Conservation (phyloP, 1,139 yeast species). For the Protomyces gravidus region DNA sequence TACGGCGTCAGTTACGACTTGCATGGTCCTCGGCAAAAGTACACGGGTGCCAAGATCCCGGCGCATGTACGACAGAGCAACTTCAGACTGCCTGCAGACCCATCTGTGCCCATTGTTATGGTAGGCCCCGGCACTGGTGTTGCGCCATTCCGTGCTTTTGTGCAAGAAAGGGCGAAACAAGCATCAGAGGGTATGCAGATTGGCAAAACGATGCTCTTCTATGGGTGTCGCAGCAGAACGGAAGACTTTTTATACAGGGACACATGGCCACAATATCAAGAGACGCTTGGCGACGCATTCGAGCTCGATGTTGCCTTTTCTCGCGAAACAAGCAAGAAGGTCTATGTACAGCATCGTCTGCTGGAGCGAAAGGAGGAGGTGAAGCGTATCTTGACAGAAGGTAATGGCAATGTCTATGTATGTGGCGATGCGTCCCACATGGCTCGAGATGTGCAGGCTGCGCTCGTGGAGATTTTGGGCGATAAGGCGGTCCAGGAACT, state of each 20-base stretch:
- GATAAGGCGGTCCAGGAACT: conserved; percentile 71
- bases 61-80: conserved; percentile 92
- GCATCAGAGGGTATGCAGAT: conserved; percentile 48
- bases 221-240: conserved; percentile 47
- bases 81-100: conserved; percentile 87
- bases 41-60: conserved; percentile 59
- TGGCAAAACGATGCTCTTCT: conserved; percentile 73
- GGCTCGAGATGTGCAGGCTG: conserved; percentile 92
- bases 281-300: conserved; percentile 60
- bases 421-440: conserved; percentile 96
- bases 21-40: conserved; percentile 72
- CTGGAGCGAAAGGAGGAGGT: conserved; percentile 48
- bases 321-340: conserved; percentile 62
- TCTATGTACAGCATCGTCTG: conserved; percentile 81
- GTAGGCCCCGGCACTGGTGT: conserved; percentile 98
- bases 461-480: conserved; percentile 68
- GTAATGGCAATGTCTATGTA: conserved; percentile 77
- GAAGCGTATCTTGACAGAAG: conserved; percentile 54
- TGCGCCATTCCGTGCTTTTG: conserved; percentile 92
- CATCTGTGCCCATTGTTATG: conserved; percentile 78
- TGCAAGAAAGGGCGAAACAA: conserved; percentile 70
- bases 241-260: conserved; percentile 35
- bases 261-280: conserved; percentile 49
- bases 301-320: conserved; percentile 82
- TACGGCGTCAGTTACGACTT: conserved; percentile 59